These are phyloP conservation scores for Physcia stellaris DNA, from an alignment of 495 filamentous ascomycete genomes.

Conservation along the genomic window DNA sequence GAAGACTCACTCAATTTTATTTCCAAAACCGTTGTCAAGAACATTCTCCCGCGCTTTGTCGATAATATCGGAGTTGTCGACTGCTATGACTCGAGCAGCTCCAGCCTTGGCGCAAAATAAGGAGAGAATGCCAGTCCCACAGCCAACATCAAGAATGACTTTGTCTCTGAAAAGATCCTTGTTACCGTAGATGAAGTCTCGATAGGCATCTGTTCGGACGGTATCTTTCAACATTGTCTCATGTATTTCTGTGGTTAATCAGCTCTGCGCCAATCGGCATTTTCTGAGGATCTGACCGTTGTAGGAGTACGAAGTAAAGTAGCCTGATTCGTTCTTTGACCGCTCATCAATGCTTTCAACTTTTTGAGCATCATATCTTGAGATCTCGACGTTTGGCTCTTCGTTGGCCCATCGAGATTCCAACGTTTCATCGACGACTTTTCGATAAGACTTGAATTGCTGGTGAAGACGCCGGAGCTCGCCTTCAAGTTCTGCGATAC, in stretches of 20 bases:
- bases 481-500: constrained; percentile 54
- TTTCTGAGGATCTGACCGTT: constrained; percentile 39
- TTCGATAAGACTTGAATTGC: constrained; percentile 60
- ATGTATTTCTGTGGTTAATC: constrained; percentile 54
- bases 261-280: constrained; percentile 4
- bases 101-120: constrained; percentile 91
- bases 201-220: constrained; percentile 52
- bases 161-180: constrained; percentile 84
- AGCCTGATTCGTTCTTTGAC: constrained; percentile 43
- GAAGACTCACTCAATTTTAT: constrained; percentile 54
- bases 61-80: constrained; percentile 90
- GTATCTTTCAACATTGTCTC: constrained; percentile 79
- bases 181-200: constrained; percentile 65
- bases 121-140: constrained; percentile 83
- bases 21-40: constrained; percentile 61
- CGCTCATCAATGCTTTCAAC: no score
- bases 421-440: constrained; percentile 54
- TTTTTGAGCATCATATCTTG: no score
- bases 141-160: constrained; percentile 84
- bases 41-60: constrained; percentile 76
- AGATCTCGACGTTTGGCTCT: constrained; percentile 17
- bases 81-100: constrained; percentile 78
- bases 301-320: constrained; percentile 72
- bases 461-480: constrained; percentile 47
- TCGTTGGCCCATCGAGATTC: constrained; percentile 47